Percentiles rank a stretch among this genome's conserved stretches.
Evolutionary conservation across 2,329 filamentous ascomycete genomes (phyloP).

Genomic region (Pestalotiopsis sp.): DNA sequence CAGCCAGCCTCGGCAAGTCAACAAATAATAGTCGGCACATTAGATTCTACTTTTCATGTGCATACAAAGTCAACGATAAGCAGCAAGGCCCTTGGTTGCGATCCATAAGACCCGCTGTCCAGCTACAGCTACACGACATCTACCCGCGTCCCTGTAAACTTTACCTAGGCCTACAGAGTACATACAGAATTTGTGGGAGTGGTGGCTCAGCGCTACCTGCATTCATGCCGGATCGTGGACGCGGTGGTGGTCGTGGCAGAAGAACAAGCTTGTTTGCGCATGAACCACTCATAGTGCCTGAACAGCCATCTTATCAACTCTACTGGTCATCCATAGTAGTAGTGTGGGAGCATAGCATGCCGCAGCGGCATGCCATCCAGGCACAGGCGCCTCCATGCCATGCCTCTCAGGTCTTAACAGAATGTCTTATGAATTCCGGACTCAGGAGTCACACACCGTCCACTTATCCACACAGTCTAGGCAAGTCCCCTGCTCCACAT

Average conservation of each 20-base stretch:
- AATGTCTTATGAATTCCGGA: slow-evolving; percentile 9
- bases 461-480: slow-evolving; percentile 10
- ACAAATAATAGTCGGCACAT: too few relatives aligned
- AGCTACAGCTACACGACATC: neutral
- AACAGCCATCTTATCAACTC: neutral
- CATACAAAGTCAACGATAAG: too few relatives aligned
- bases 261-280: slow-evolving; percentile 12
- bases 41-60: too few relatives aligned
- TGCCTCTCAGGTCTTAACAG: neutral
- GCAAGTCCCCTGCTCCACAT: slow-evolving; percentile 1
- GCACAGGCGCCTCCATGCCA: slow-evolving; percentile 8
- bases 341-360: slow-evolving; percentile 2
- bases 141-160: neutral
- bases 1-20: too few relatives aligned
- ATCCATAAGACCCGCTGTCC: too few relatives aligned
- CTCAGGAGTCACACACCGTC: neutral
- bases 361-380: neutral
- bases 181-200: neutral
- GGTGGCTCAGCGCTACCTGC: slow-evolving; percentile 2
- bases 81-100: too few relatives aligned
- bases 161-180: neutral
- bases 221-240: slow-evolving; percentile 1
- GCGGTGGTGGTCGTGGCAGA: neutral
- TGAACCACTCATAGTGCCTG: slow-evolving; percentile 8
- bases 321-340: neutral